Base-by-base conservation (phyloP, 331 rosid species). In the Stylosanthes scabra region DNA sequence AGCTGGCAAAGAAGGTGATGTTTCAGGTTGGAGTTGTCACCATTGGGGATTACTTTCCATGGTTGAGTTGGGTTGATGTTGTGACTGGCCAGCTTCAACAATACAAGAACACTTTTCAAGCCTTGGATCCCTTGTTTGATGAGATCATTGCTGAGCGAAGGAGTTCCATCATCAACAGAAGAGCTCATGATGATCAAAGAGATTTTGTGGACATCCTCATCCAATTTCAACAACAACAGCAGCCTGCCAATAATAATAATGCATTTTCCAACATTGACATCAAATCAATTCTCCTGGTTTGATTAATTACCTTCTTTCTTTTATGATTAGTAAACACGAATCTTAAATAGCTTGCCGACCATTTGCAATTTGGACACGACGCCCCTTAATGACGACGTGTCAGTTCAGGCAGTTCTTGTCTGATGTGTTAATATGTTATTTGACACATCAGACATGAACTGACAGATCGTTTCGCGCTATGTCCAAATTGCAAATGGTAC, bases 31-130 rank as follows among this genome's bases (percentile, higher is more conserved):
- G 6, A 57, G 37, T 29, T 15, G 63, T 78, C 34, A 62, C 74
- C 7, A 13, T 82, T 7, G 75, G 75, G 2, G 86, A 84, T 61
- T 20, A 20, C 15, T 68, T 71, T 40, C 86, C 86, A 31, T 75
- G 4, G 8, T 52, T 73, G 15, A 31, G 80, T 3, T 87, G 86
- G 87, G 20, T 87, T 2, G 87, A 83, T 72, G 15, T 11, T 29
- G 12, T 78, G 10, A 75, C 46, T 3, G 89, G 89, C 1, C 13
- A 54, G 12, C 25, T 54, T 56, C 44, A 39, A 0, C 2, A 20
- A 40, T 9, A 68, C 57, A 85, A 66, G 34, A 46, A 70, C 2
- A 78, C 62, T 37, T 65, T 37, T 25, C 8, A 2, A 27, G 70
- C 39, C 11, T 16, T 80, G 1, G 83, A 83, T 68, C 44, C 47